A percentile compares a stretch with the other conserved stretches of the same genome.
Conservation (phyloP, 208 protist species). For the Porcisia hertigi region DNA sequence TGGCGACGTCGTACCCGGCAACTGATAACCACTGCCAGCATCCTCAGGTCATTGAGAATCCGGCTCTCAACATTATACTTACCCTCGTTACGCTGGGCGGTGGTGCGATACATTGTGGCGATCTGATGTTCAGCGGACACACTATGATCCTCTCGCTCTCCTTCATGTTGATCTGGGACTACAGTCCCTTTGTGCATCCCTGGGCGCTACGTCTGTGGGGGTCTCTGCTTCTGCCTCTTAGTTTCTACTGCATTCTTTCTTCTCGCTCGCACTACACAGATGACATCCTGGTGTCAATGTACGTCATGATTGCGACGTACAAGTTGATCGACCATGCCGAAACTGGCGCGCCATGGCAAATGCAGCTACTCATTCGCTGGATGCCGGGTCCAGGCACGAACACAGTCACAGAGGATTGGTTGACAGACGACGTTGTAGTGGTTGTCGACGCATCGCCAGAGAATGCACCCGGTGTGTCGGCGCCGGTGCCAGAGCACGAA, state of each 20-base stretch:
- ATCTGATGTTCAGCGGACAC: slow-evolving; percentile 91
- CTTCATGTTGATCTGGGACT: slow-evolving; percentile 56
- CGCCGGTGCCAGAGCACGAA: background rate
- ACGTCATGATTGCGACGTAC: slow-evolving; percentile 67
- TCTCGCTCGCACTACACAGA: slow-evolving; percentile 91
- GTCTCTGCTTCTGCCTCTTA: slow-evolving; percentile 40
- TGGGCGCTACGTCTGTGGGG: slow-evolving; percentile 44
- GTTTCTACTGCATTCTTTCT: slow-evolving; percentile 74
- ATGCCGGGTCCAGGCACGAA: slow-evolving; percentile 62
- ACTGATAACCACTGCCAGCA: slow-evolving; percentile 85
- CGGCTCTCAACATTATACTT: slow-evolving; percentile 72
- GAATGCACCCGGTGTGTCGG: background rate
- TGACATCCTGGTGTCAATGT: slow-evolving; percentile 74
- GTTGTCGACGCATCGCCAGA: background rate
- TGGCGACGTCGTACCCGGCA: slow-evolving; percentile 79
- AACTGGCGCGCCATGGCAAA: slow-evolving; percentile 73
- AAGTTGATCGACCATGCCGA: slow-evolving; percentile 49
- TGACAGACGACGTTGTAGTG: slow-evolving; percentile 16
- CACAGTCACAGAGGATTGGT: slow-evolving; percentile 15
- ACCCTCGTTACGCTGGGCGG: slow-evolving; percentile 80
- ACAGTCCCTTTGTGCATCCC: slow-evolving; percentile 63
- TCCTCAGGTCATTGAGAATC: slow-evolving; percentile 57
- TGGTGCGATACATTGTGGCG: slow-evolving; percentile 86
- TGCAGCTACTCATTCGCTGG: slow-evolving; percentile 80
- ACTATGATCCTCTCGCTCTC: slow-evolving; percentile 80